These are phyloP conservation scores for Artemisia princeps DNA, from an alignment of 140 eudicot genomes.

Conservation along the genomic window DNA sequence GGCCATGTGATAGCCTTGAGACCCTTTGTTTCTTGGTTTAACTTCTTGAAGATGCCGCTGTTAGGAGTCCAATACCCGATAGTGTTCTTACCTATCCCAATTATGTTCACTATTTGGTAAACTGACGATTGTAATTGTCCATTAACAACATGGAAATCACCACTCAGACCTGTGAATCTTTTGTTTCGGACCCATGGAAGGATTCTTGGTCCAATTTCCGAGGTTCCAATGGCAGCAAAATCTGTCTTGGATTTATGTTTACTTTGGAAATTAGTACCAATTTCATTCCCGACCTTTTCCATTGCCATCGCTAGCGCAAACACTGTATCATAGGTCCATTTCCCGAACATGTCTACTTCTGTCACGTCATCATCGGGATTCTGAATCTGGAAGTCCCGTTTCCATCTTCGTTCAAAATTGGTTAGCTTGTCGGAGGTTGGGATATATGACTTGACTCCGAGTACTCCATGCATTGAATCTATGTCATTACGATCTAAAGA, in stretches of 20 bases:
- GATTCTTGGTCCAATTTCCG: slow-evolving; percentile 36
- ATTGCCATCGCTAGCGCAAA: slow-evolving; percentile 37
- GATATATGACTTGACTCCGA: slow-evolving; percentile 40
- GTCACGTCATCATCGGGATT: slow-evolving; percentile 31
- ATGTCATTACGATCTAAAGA: not conserved
- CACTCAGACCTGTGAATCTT: slow-evolving; percentile 39
- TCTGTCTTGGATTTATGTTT: slow-evolving; percentile 22
- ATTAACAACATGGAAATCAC: slow-evolving; percentile 31
- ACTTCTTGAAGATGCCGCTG: slow-evolving; percentile 27
- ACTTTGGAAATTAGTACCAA: not conserved
- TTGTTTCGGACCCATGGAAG: slow-evolving; percentile 28
- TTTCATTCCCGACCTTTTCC: slow-evolving; percentile 23
- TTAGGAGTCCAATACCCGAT: slow-evolving; percentile 47
- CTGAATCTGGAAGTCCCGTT: slow-evolving; percentile 23
- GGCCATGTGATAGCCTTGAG: slow-evolving; percentile 54
- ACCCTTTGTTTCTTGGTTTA: slow-evolving; percentile 11
- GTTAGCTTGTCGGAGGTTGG: slow-evolving; percentile 20
- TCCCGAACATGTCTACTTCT: slow-evolving; percentile 38
- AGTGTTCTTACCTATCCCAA: slow-evolving; percentile 30
- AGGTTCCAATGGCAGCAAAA: slow-evolving; percentile 40
- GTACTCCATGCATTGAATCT: slow-evolving; percentile 43
- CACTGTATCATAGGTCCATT: slow-evolving; percentile 45
- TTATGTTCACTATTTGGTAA: slow-evolving; percentile 44
- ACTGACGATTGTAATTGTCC: slow-evolving; percentile 40
- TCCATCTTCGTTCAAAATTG: slow-evolving; percentile 36